Evolutionary conservation across 371 early-diverging fungal species (phyloP).

Genomic region (Rhizopus sp.): DNA sequence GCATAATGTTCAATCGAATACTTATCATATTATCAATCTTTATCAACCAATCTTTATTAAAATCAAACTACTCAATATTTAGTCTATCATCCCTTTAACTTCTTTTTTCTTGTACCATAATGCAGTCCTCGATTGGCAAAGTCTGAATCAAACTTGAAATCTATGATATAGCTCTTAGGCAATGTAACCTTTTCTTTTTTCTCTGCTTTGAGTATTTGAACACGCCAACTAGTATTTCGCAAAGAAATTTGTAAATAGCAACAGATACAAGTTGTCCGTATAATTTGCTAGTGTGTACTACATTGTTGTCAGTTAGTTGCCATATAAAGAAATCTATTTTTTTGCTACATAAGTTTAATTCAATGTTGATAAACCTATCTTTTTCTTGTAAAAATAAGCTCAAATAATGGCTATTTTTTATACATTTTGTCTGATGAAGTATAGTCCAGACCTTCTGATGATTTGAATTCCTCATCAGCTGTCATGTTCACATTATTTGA

Average conservation of each 20-base stretch:
- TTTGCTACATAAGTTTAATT: conserved; percentile 44
- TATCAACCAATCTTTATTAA: conserved; percentile 66
- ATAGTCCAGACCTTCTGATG: too few relatives aligned
- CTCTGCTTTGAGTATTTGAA: conserved; percentile 54
- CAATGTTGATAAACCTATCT: conserved; percentile 49
- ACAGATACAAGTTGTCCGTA: conserved; percentile 53
- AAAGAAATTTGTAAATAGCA: conserved; percentile 60
- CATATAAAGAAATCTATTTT: neutral
- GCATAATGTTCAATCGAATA: conserved; percentile 66
- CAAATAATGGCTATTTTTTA: neutral
- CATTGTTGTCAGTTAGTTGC: neutral
- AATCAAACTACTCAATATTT: conserved; percentile 3
- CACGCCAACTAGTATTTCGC: conserved; percentile 54
- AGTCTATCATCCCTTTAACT: neutral
- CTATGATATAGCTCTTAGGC: conserved; percentile 9
- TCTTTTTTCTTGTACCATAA: conserved; percentile 45
- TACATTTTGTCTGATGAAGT: conserved; percentile 29
- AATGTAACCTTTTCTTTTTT: conserved; percentile 12
- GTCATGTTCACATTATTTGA: too few relatives aligned
- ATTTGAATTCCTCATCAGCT: too few relatives aligned
- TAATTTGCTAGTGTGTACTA: conserved; percentile 70
- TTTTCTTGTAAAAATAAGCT: neutral
- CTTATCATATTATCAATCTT: conserved; percentile 68
- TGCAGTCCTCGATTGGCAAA: conserved; percentile 71
- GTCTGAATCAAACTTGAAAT: conserved; percentile 56